Conservation (phyloP, 2,329 filamentous ascomycete species). For the Colletotrichum euphorbiae region DNA sequence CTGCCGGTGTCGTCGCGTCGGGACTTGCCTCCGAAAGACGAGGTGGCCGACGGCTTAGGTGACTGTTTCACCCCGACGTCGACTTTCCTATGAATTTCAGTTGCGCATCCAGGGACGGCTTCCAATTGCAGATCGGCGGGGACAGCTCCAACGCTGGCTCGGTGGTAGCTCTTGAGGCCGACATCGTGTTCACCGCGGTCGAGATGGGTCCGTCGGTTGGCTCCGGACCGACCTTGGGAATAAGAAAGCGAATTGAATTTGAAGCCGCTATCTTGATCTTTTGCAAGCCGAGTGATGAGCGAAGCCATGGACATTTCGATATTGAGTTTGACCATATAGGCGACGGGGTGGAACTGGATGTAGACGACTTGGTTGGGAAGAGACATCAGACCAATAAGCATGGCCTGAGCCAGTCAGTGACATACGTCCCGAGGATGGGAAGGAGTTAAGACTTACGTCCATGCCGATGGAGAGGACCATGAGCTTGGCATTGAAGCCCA, state of each 20-base stretch:
- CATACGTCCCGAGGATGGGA: rapidly evolving
- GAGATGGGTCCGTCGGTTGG: conserved; percentile 1
- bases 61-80: conserved; percentile 26
- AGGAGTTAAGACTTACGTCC: conserved; percentile 51
- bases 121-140: conserved; percentile 1
- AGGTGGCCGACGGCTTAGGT: not conserved
- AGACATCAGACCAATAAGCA: conserved; percentile 51
- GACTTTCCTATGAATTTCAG: conserved; percentile 16
- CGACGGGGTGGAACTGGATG: conserved; percentile 64
- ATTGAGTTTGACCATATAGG: conserved; percentile 65
- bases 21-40: conserved; percentile 5
- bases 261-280: conserved; percentile 29
- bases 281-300: conserved; percentile 55
- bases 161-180: conserved; percentile 23
- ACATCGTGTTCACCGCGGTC: conserved; percentile 10
- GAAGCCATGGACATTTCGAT: conserved; percentile 67
- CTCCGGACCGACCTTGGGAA: conserved; percentile 1
- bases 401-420: conserved; percentile 31
- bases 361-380: conserved; percentile 51
- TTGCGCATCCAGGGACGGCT: not conserved
- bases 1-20: conserved; percentile 8
- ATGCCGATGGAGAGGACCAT: conserved; percentile 62
- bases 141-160: conserved; percentile 10
- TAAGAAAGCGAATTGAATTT: conserved; percentile 35
- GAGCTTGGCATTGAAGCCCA: conserved; percentile 62